phyloP scores from a whole-genome alignment of 768 basidiomycete species.

The Pulveroboletus ravenelii region DNA sequence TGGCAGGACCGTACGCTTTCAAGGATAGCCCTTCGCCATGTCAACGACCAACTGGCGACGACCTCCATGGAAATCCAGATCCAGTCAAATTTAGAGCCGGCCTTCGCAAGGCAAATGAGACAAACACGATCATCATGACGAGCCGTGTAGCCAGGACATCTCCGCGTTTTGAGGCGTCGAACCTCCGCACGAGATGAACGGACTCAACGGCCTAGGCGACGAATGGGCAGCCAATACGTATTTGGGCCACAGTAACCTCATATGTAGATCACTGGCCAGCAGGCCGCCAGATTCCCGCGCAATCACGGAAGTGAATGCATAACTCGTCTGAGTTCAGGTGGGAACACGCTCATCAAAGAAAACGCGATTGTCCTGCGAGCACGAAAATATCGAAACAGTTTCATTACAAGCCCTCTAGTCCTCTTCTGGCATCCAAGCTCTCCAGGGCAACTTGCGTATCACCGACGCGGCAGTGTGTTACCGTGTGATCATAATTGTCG shows the following conservation, averaged over 20 bases:
- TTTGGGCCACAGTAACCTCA: constrained; percentile 15
- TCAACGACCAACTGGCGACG: constrained; percentile 12
- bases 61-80: constrained; percentile 8
- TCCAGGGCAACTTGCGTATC: not conserved
- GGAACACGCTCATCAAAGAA: constrained; percentile 6
- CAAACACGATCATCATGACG: not conserved
- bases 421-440: constrained; percentile 6
- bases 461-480: constrained; percentile 5
- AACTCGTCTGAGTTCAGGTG: constrained; percentile 4
- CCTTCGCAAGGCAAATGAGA: constrained; percentile 16
- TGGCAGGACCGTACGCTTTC: too few species aligned
- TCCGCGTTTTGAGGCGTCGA: constrained; percentile 29
- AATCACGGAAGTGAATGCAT: constrained; percentile 28
- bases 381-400: not conserved
- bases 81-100: constrained; percentile 7
- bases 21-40: too few species aligned
- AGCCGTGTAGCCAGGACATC: constrained; percentile 19
- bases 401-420: not conserved
- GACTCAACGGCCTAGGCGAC: constrained; percentile 19
- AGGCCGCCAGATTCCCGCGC: constrained; percentile 18
- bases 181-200: constrained; percentile 31
- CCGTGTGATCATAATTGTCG: constrained; percentile 2
- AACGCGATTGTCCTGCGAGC: not conserved
- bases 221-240: constrained; percentile 15
- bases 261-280: constrained; percentile 20